phyloP scores from a whole-genome alignment of 352 stramenopile species.

The Pythium utonaiense region DNA sequence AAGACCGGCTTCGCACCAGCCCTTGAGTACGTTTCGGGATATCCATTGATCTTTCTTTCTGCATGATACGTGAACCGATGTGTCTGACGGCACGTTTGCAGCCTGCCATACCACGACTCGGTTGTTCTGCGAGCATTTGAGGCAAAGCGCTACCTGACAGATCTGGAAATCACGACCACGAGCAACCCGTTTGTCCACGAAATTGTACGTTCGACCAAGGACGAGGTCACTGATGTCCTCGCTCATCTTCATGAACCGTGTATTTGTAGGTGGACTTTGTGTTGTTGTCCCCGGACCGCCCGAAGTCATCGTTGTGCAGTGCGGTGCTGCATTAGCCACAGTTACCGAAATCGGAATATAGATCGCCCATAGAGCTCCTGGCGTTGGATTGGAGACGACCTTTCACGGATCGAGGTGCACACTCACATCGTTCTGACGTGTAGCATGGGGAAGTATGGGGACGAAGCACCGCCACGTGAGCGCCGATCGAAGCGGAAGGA shows the following conservation, averaged over 20 bases:
- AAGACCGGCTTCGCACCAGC: slow-evolving; percentile 72
- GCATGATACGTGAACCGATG: neutral
- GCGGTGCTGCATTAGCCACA: slow-evolving; percentile 28
- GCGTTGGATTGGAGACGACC: neutral
- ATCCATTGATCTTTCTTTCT: too few species aligned
- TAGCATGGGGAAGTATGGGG: slow-evolving; percentile 1
- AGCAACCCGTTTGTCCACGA: slow-evolving; percentile 50
- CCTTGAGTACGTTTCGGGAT: slow-evolving; percentile 43
- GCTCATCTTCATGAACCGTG: slow-evolving; percentile 2
- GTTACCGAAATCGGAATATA: slow-evolving; percentile 14
- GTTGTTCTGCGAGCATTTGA: slow-evolving; percentile 52
- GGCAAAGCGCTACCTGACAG: slow-evolving; percentile 42
- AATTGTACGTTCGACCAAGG: slow-evolving; percentile 33
- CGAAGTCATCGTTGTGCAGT: slow-evolving; percentile 63
- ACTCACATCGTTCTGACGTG: neutral
- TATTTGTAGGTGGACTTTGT: slow-evolving; percentile 68
- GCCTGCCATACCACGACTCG: slow-evolving; percentile 51
- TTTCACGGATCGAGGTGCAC: too few species aligned
- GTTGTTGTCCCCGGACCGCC: slow-evolving; percentile 41
- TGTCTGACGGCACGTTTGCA: slow-evolving; percentile 21
- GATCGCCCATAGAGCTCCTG: slow-evolving; percentile 8
- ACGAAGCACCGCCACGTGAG: neutral
- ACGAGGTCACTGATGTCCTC: neutral
- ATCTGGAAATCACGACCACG: slow-evolving; percentile 32
- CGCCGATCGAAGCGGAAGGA: neutral